Conservation (phyloP, 2,329 filamentous ascomycete species). For the Aspergillus carbonarius region DNA sequence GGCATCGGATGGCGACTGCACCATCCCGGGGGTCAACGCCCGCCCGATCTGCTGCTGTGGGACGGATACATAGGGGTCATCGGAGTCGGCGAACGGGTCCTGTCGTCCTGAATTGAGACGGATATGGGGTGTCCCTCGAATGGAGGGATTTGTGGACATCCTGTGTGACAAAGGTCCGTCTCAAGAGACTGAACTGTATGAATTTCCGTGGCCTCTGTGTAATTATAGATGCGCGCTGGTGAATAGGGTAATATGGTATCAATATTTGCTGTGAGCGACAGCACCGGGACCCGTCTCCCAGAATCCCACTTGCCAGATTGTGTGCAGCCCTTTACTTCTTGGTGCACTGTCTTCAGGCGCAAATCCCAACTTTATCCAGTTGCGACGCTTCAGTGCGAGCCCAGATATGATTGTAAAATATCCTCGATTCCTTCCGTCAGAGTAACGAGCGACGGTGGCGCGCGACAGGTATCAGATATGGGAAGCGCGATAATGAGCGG, state of each 20-base stretch:
- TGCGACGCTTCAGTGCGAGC: not conserved
- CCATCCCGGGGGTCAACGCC: constrained; percentile 20
- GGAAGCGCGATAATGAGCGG: constrained; percentile 6
- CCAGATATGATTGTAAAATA: not conserved
- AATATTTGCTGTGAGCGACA: not conserved
- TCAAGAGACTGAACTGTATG: not conserved
- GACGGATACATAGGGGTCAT: constrained; percentile 27
- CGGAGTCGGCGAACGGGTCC: constrained; percentile 48
- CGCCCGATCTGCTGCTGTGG: constrained; percentile 23
- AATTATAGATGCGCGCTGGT: not conserved
- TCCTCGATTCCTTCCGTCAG: not conserved
- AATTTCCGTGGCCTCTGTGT: not conserved
- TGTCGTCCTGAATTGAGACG: constrained; percentile 63
- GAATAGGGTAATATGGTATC: not conserved
- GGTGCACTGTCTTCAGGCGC: not conserved
- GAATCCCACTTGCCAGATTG: no score
- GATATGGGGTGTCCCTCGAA: constrained; percentile 55
- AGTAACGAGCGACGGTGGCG: not conserved
- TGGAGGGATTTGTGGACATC: constrained; percentile 14
- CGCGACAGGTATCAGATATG: not conserved
- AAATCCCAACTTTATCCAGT: not conserved
- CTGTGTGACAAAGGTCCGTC: not conserved
- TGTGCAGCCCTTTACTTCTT: not conserved
- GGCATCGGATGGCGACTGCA: constrained; percentile 24
- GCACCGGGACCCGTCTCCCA: not conserved